phyloP scores from a whole-genome alignment of 257 asterid species.

The Nicotiana tomentosiformis region DNA sequence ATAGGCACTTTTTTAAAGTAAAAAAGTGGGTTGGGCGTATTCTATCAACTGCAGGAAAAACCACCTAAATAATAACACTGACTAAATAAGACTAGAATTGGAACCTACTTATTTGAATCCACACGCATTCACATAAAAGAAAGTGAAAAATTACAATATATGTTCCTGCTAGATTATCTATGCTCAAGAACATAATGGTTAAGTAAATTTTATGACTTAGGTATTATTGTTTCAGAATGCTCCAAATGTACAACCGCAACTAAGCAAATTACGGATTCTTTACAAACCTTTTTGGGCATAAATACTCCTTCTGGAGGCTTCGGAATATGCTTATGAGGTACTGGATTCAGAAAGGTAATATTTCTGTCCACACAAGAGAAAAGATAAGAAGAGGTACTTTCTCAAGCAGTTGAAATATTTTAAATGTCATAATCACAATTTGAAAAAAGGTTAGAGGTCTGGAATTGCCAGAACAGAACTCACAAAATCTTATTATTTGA shows the following conservation, averaged over 20 bases:
- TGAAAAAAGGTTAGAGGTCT: constrained; percentile 4
- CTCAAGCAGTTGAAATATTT: not conserved
- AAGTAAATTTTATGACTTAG: not conserved
- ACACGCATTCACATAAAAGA: not conserved
- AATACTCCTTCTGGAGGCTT: constrained; percentile 61
- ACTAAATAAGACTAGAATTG: not conserved
- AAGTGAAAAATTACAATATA: not conserved
- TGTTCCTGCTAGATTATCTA: not conserved
- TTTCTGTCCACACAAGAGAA: constrained; percentile 48
- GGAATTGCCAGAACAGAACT: constrained; percentile 25
- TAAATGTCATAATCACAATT: not conserved
- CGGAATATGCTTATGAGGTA: constrained; percentile 68
- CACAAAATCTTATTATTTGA: constrained; percentile 58
- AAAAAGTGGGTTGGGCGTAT: not conserved
- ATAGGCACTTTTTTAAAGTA: not conserved
- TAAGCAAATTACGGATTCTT: not conserved
- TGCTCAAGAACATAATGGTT: not conserved
- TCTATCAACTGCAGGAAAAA: not conserved
- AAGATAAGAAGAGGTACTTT: not conserved
- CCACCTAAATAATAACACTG: not conserved
- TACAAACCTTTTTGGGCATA: constrained; percentile 69
- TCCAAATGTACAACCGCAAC: not conserved
- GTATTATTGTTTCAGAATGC: constrained; percentile 5
- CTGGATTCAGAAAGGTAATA: constrained; percentile 77
- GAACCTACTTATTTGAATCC: not conserved